phyloP scores from a whole-genome alignment of 106 monocot genomes.

The Platanthera guangdongensis region DNA sequence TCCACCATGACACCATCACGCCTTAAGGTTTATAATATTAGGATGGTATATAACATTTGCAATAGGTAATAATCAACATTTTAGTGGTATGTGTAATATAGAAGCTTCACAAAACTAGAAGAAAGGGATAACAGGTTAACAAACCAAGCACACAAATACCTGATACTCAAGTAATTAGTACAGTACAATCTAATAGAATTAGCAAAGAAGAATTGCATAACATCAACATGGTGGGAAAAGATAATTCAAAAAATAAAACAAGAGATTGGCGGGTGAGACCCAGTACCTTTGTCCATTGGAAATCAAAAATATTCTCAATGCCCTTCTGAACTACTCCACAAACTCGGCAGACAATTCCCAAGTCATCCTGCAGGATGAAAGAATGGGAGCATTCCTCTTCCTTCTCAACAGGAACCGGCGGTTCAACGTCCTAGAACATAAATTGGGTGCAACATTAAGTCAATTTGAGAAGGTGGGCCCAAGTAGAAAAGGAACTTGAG shows the following conservation, averaged over 20 bases:
- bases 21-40: too few relatives aligned
- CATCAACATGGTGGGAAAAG: neutral
- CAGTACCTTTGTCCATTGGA: conserved; percentile 77
- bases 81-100: neutral
- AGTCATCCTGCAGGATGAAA: conserved; percentile 56
- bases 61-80: too few relatives aligned
- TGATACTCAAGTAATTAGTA: neutral
- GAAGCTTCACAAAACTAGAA: neutral
- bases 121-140: neutral
- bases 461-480: neutral
- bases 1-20: neutral
- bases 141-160: neutral
- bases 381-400: conserved; percentile 53
- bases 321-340: conserved; percentile 79
- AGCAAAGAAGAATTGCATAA: neutral
- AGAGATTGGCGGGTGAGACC: neutral
- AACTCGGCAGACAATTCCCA: conserved; percentile 69
- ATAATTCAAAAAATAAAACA: neutral
- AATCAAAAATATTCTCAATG: conserved; percentile 80
- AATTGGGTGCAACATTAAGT: neutral
- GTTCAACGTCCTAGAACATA: conserved; percentile 20
- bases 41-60: too few relatives aligned
- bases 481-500: neutral
- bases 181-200: neutral
- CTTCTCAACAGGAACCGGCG: conserved; percentile 17